phyloP scores from a whole-genome alignment of 2,329 filamentous ascomycete species.

The Aureobasidium sp. region DNA sequence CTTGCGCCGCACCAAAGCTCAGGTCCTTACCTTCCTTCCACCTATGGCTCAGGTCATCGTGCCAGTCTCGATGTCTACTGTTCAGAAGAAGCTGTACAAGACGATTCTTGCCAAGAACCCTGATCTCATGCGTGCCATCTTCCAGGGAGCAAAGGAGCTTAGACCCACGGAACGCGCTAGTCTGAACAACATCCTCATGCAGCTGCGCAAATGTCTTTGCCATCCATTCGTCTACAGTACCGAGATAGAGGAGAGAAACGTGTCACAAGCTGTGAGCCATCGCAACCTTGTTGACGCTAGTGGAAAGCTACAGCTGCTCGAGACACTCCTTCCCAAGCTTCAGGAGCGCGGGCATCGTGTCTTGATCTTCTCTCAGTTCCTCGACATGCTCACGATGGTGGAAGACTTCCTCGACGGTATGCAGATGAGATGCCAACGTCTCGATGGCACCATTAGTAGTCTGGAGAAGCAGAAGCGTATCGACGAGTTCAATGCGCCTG shows the following conservation, averaged over 20 bases:
- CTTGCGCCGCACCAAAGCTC: constrained; percentile 74
- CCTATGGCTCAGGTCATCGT: constrained; percentile 93
- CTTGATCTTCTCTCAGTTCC: constrained; percentile 91
- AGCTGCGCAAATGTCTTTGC: constrained; percentile 87
- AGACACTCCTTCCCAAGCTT: constrained; percentile 80
- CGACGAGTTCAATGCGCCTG: constrained; percentile 82
- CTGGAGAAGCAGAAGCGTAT: constrained; percentile 91
- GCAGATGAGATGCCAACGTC: constrained; percentile 64
- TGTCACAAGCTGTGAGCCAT: constrained; percentile 56
- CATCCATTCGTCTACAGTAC: constrained; percentile 93
- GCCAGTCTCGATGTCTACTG: constrained; percentile 86
- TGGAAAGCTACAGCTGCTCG: constrained; percentile 76
- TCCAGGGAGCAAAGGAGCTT: constrained; percentile 49
- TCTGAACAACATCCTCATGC: constrained; percentile 90
- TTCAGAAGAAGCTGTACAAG: constrained; percentile 92
- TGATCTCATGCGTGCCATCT: constrained; percentile 79
- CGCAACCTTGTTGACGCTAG: constrained; percentile 86
- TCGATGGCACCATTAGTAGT: constrained; percentile 77
- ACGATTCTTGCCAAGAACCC: constrained; percentile 89
- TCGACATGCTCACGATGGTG: constrained; percentile 76
- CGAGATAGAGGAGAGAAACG: constrained; percentile 76
- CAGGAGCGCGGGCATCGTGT: constrained; percentile 81
- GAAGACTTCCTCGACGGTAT: constrained; percentile 85
- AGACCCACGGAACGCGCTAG: constrained; percentile 68
- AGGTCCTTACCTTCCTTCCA: constrained; percentile 85